Base-by-base conservation (phyloP, 192 early-diverging fungal species). In the Mortierella claussenii region DNA sequence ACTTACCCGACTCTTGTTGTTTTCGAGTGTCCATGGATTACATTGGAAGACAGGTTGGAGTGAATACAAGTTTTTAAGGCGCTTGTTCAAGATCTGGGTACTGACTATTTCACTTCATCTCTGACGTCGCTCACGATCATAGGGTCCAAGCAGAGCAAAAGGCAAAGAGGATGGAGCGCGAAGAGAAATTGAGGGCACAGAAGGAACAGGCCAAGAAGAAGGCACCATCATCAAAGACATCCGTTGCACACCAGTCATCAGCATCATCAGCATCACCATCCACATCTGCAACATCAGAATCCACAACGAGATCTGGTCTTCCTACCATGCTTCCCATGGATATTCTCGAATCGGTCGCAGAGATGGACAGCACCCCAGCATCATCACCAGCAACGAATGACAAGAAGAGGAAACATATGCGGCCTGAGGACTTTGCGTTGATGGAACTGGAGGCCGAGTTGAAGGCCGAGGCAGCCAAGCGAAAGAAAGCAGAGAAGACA, bases 71-170 rank as follows among this genome's bases (percentile, higher is more conserved):
- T n/a, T n/a, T n/a, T n/a, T n/a, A n/a, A n/a, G n/a, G n/a, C n/a
- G n/a, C n/a, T n/a, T n/a, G 4, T 2, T 40, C 15, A 2, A 30
- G 21, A 17, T 10, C 1, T 34, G 44, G 9, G 8, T 13, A 48
- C 2, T 42, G 17, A 4, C 36, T 17, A 1, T 42, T 28, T 0
- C 23, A 52, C 58, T 54, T 33, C 0, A 28, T 23, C 18, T n/a
- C n/a, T n/a, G n/a, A n/a, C n/a, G n/a, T n/a, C n/a, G n/a, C n/a
- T n/a, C n/a, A n/a, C n/a, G n/a, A 30, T 36, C 55, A 21, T 62
- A 76, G 73, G 33, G 56, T 76, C 1, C 73, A 76, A 10, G 73
- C 73, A 30, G 73, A 76, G 24, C 73, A 76, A 46, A 76, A 76
- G 46, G 64, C 73, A 54, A 76, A 76, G 65, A 44, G 65, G 50